Conservation (phyloP, 805 yeast species). For the Blastobotrys mokoenaii region DNA sequence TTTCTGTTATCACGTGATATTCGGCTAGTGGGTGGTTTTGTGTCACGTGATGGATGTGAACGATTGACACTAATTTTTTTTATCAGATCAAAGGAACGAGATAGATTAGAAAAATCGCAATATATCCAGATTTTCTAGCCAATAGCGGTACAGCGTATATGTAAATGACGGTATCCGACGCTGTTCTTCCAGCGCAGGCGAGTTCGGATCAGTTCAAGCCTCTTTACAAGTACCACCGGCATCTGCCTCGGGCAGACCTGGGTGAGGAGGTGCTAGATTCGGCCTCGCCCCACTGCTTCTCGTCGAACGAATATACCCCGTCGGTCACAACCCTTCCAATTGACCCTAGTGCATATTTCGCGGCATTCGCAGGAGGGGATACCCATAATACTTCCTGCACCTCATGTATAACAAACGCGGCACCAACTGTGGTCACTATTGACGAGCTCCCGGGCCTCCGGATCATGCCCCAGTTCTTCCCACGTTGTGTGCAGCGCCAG, state of each 20-base stretch:
- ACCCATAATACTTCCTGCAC: neutral
- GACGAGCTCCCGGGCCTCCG: constrained; percentile 30
- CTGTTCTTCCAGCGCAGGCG: neutral
- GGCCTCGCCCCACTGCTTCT: neutral
- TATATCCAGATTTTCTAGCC: too few species aligned
- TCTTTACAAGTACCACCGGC: constrained; percentile 19
- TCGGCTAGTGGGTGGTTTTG: too few species aligned
- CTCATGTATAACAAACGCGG: constrained; percentile 3
- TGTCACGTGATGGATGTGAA: too few species aligned
- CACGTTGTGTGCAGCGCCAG: constrained; percentile 22
- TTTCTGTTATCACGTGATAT: too few species aligned
- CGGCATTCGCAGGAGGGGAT: neutral
- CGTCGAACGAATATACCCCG: neutral
- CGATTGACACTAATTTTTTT: too few species aligned
- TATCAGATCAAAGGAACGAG: neutral
- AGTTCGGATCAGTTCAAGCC: constrained; percentile 19
- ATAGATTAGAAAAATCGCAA: too few species aligned
- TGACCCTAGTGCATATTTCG: neutral
- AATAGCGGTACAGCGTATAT: too few species aligned
- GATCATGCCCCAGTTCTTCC: constrained; percentile 21
- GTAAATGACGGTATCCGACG: neutral
- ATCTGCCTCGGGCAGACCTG: constrained; percentile 10
- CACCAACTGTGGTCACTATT: constrained; percentile 14
- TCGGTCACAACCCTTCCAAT: neutral
- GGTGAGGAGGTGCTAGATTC: neutral